Conservation (phyloP, 495 filamentous ascomycete genomes). For the Echria macrotheca region DNA sequence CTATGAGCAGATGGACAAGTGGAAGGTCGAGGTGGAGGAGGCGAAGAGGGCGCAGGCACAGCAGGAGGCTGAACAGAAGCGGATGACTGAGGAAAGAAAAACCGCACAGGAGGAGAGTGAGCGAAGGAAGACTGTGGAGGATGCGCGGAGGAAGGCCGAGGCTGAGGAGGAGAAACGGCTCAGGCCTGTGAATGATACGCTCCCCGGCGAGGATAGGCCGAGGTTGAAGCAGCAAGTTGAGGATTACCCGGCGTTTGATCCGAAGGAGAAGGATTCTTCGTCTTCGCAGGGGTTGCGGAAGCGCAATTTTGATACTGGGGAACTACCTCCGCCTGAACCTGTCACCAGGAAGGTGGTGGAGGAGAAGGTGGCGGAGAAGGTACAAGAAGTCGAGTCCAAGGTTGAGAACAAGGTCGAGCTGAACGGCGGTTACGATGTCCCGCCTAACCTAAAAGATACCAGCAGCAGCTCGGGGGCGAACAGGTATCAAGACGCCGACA, state of each 20-base stretch:
- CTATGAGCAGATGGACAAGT: constrained; percentile 26
- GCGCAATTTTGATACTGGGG: too few species aligned
- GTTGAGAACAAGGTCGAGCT: constrained; percentile 18
- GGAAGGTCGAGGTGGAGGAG: constrained; percentile 24
- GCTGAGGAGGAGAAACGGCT: constrained; percentile 13
- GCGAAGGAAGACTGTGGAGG: constrained; percentile 11
- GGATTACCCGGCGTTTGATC: not conserved
- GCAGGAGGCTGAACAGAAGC: constrained; percentile 4
- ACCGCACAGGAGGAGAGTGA: constrained; percentile 12
- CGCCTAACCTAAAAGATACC: too few species aligned
- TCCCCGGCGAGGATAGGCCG: not conserved
- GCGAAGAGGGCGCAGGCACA: constrained; percentile 17
- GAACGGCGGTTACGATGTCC: too few species aligned
- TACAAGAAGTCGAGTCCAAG: constrained; percentile 8
- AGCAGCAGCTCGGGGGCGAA: not conserved
- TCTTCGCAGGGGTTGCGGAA: not conserved
- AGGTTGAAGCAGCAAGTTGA: not conserved
- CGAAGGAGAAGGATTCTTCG: constrained; percentile 7
- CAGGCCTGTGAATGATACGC: constrained; percentile 7
- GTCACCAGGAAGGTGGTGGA: not conserved
- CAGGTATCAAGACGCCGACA: constrained; percentile 6
- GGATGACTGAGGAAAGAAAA: constrained; percentile 16
- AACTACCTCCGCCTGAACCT: too few species aligned
- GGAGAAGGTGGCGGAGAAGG: not conserved
- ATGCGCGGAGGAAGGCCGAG: constrained; percentile 9